Conservation (phyloP, 176 grass and related monocot genomes). For the Oryza punctata region DNA sequence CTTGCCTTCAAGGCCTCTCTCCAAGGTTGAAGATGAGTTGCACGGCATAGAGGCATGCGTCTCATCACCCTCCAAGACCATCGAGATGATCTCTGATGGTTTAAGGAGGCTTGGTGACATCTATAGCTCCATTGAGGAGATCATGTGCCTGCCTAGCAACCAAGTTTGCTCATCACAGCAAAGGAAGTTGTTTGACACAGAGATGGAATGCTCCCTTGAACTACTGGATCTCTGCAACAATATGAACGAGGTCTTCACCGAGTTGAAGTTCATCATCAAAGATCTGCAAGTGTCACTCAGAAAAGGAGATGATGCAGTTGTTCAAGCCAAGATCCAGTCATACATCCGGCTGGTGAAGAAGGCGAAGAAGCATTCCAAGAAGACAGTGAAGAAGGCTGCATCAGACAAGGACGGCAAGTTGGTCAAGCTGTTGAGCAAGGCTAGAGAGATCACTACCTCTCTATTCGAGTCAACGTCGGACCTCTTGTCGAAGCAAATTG, state of each 20-base stretch:
- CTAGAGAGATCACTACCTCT: slow-evolving; percentile 52
- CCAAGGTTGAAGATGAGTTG: slow-evolving; percentile 15
- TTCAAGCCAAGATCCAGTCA: slow-evolving; percentile 31
- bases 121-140: slow-evolving; percentile 23
- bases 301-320: slow-evolving; percentile 33
- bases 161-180: slow-evolving; percentile 9
- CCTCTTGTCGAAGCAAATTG: slow-evolving; percentile 27
- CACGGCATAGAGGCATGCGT: slow-evolving; percentile 24
- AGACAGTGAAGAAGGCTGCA: slow-evolving; percentile 17
- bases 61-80: slow-evolving; percentile 27
- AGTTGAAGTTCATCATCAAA: slow-evolving; percentile 36
- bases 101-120: slow-evolving; percentile 33
- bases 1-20: slow-evolving; percentile 34
- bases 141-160: slow-evolving; percentile 34
- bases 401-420: not conserved
- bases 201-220: slow-evolving; percentile 35
- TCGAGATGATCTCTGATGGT: slow-evolving; percentile 8
- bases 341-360: slow-evolving; percentile 41
- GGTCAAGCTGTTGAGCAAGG: slow-evolving; percentile 25
- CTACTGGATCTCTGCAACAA: slow-evolving; percentile 40
- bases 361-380: slow-evolving; percentile 51
- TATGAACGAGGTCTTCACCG: slow-evolving; percentile 30
- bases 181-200: slow-evolving; percentile 25
- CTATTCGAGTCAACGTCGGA: slow-evolving; percentile 31
- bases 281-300: slow-evolving; percentile 26